Evolutionary conservation across 106 monocot species (phyloP).

Genomic region (Posidonia australis): DNA sequence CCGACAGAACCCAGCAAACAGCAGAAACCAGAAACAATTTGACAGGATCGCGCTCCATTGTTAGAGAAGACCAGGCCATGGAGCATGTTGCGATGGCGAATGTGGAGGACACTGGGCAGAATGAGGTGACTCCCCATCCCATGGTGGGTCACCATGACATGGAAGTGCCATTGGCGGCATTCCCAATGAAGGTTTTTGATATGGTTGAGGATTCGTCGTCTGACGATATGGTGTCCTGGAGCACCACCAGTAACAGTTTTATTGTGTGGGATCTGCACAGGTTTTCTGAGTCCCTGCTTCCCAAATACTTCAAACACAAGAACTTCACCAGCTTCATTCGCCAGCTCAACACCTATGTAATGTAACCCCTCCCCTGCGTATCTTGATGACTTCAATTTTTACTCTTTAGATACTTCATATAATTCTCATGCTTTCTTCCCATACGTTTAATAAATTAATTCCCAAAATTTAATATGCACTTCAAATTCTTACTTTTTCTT

Average conservation of each 20-base stretch:
- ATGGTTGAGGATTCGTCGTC: constrained; percentile 18
- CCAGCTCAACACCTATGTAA: constrained; percentile 8
- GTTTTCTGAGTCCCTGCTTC: neutral
- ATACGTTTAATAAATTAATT: too few relatives aligned
- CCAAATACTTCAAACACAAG: neutral
- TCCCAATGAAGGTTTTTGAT: constrained; percentile 14
- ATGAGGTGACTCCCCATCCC: neutral
- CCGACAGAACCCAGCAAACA: too few relatives aligned
- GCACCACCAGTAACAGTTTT: neutral
- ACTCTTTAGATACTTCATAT: too few relatives aligned
- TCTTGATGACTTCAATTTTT: neutral
- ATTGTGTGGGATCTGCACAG: neutral
- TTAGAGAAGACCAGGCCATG: too few relatives aligned
- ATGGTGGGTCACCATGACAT: neutral
- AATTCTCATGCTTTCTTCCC: too few relatives aligned
- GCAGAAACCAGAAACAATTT: too few relatives aligned
- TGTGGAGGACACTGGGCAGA: too few relatives aligned
- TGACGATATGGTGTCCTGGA: neutral
- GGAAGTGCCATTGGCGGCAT: constrained; percentile 1
- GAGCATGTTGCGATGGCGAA: too few relatives aligned
- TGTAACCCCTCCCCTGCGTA: neutral
- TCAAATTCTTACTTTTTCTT: neutral
- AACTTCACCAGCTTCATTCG: constrained; percentile 1
- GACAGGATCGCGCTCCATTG: too few relatives aligned
- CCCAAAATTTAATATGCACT: too few relatives aligned